A percentile compares a stretch with the other conserved stretches of the same genome.
These are phyloP conservation scores for Neurospora sp. DNA, from an alignment of 495 filamentous ascomycete species.

Conservation along the genomic window DNA sequence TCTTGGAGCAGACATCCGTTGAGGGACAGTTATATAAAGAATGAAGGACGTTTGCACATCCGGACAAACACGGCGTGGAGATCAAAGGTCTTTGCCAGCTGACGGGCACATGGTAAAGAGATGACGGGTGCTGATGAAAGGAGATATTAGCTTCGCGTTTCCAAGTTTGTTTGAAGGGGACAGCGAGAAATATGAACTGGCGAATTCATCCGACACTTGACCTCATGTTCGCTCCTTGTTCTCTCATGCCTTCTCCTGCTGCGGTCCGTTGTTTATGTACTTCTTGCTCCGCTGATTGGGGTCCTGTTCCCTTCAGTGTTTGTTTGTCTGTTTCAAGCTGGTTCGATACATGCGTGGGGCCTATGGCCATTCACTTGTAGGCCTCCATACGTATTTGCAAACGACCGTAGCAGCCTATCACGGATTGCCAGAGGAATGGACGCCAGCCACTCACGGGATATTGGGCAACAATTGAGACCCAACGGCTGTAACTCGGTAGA, in stretches of 20 bases:
- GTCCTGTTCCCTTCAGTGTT: not conserved
- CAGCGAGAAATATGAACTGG: fast-evolving
- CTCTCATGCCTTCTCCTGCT: not conserved
- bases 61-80: not conserved
- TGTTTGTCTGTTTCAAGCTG: not conserved
- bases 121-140: not conserved
- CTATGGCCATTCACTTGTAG: not conserved
- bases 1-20: not conserved
- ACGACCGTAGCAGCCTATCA: not conserved
- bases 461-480: not conserved
- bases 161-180: not conserved
- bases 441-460: not conserved
- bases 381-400: not conserved
- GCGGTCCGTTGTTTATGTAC: not conserved
- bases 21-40: not conserved
- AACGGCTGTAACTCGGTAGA: not conserved
- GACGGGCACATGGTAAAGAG: not conserved
- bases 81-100: not conserved
- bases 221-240: not conserved
- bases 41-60: not conserved
- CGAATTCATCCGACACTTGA: not conserved
- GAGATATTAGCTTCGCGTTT: not conserved
- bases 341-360: not conserved
- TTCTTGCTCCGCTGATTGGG: too few relatives aligned
- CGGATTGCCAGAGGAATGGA: not conserved